phyloP scores from a whole-genome alignment of 1,284 basidiomycete genomes.

The Malassezia sympodialis region DNA sequence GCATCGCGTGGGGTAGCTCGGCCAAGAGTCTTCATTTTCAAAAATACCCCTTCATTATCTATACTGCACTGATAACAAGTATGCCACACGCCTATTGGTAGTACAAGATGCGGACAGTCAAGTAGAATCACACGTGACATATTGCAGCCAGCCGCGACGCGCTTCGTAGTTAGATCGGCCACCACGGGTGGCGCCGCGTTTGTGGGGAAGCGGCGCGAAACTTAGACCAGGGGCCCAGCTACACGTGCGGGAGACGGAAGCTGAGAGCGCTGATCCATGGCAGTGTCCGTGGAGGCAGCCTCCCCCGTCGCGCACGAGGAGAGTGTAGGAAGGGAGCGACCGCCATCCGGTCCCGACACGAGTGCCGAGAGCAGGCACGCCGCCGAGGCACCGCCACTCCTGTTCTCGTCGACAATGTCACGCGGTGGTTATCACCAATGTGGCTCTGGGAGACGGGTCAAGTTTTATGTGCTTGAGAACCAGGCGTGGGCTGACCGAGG shows the following conservation, averaged over 20 bases:
- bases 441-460: slow-evolving; percentile 44
- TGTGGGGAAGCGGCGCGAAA: background rate
- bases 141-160: background rate
- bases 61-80: background rate
- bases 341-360: background rate
- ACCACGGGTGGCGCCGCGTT: background rate
- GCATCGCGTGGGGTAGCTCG: background rate
- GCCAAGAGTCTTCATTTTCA: background rate
- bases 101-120: background rate
- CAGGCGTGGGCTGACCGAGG: slow-evolving; percentile 44
- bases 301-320: background rate
- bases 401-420: slow-evolving; percentile 32
- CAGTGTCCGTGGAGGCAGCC: background rate
- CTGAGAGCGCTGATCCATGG: background rate
- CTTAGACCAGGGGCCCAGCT: background rate
- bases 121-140: background rate
- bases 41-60: background rate
- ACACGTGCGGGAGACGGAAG: background rate
- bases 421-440: slow-evolving; percentile 44
- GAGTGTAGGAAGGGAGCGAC: background rate
- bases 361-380: background rate
- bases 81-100: background rate
- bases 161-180: background rate
- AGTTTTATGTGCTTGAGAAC: slow-evolving; percentile 43
- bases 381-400: background rate